These are phyloP conservation scores for Delphinella strobiligena DNA, from an alignment of 2,329 filamentous ascomycete genomes.

Conservation along the genomic window DNA sequence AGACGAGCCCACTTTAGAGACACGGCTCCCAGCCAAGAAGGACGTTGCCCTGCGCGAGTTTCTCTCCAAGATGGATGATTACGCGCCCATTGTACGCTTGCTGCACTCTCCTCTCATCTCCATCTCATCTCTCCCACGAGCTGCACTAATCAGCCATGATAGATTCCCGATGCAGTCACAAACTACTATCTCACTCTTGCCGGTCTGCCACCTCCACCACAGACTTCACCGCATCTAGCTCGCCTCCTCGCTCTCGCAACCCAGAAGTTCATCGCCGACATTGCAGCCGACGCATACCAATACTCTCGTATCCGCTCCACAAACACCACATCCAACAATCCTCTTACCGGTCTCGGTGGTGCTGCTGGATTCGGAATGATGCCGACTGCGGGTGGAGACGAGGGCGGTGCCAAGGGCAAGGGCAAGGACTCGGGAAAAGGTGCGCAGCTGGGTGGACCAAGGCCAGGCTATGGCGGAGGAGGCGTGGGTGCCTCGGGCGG, in stretches of 20 bases:
- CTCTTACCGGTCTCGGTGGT: conserved; percentile 74
- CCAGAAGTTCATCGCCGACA: conserved; percentile 96
- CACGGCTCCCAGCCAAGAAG: conserved; percentile 67
- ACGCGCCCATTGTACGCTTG: conserved; percentile 78
- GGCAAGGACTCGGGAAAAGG: conserved; percentile 23
- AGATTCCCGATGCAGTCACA: conserved; percentile 96
- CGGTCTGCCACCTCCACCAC: conserved; percentile 81
- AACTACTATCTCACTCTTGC: conserved; percentile 96
- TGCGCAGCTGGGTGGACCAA: conserved; percentile 35
- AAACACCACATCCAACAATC: conserved; percentile 80
- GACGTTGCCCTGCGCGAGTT: conserved; percentile 90
- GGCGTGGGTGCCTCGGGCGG: conserved; percentile 83
- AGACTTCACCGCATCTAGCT: conserved; percentile 80
- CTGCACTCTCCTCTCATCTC: conserved; percentile 1
- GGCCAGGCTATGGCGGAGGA: conserved; percentile 59
- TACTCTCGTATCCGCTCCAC: conserved; percentile 93
- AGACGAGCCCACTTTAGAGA: conserved; percentile 34
- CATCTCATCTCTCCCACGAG: too few relatives aligned
- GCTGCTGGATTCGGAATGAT: conserved; percentile 58
- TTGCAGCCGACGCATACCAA: conserved; percentile 94
- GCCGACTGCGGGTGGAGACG: conserved; percentile 40
- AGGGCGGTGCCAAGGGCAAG: conserved; percentile 36
- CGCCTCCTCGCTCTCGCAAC: conserved; percentile 93
- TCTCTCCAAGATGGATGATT: conserved; percentile 92
- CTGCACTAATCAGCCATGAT: too few relatives aligned